Base-by-base conservation (phyloP, 1,139 yeast species). In the Lodderomyces margitis region DNA sequence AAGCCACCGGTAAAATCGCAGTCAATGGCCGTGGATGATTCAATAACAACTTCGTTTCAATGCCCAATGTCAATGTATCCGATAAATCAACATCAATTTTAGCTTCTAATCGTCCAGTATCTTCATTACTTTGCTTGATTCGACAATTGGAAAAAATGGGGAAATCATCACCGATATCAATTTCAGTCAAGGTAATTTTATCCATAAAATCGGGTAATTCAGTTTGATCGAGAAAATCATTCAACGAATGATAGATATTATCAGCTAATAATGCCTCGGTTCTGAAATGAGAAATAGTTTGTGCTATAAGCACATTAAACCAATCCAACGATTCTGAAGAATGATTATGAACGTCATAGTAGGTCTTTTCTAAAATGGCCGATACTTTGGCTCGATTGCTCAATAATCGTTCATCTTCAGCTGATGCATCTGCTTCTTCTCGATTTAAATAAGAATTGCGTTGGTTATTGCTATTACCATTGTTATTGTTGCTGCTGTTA, bases 81-180 rank as follows among this genome's bases (percentile, higher is more conserved):
- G 94, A 80, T 39, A 94, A 68, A 58, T 91, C 97, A 31, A 92
- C 95, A 59, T 92, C 98, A 38, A 94, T 91, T 49, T 86, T 89
- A 0, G 96, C 97, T 58, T 92, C 97, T 37, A 86, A 60, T 44
- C 87, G 71, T 11, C 81, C 81, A 1, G 63, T 51, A 12, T 64
- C 65, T 39, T 78, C 72, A n/a, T 58, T 56, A 44, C 67, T 75
- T 49, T 83, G 83, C 46, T 74, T 75, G 21, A 94, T 87, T 38
- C 95, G 76, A 63, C 99, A 92, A 59, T 94, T 92, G 46, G 96
- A 85, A 58, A 92, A 87, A 38, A 92, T 87, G 1, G 99, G 99
- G 57, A 83, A 94, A 59, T 91, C 97, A 57, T 89, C 88, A 30
- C 99, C 99, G 45, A 92, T 83, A 56, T 91, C 94, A 23, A 92